A percentile compares a stretch with the other conserved stretches of the same genome.
Conservation (phyloP, 306 rosid genomes). For the Vigna angularis region DNA sequence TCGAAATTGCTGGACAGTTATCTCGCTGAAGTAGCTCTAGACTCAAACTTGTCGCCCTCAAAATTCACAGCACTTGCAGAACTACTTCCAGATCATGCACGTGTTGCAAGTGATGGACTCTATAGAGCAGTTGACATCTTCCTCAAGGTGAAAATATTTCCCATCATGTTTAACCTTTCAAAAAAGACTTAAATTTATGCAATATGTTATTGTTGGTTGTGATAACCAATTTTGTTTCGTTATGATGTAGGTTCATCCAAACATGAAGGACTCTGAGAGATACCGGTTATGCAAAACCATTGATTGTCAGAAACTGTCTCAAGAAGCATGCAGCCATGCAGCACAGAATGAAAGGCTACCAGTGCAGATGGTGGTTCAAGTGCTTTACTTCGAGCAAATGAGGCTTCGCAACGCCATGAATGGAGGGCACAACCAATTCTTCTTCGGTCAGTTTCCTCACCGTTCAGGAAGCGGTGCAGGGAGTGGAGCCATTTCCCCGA, state of each 20-base stretch:
- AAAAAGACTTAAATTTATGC: not conserved
- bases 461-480: slow-evolving; percentile 98
- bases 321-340: slow-evolving; percentile 99
- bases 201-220: not conserved
- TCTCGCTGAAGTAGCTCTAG: slow-evolving; percentile 91
- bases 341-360: slow-evolving; percentile 97
- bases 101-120: slow-evolving; percentile 82
- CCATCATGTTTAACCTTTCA: not conserved
- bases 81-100: slow-evolving; percentile 94
- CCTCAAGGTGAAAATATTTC: slow-evolving; percentile 73
- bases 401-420: slow-evolving; percentile 93
- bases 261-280: slow-evolving; percentile 84
- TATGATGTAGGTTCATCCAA: slow-evolving; percentile 78
- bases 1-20: slow-evolving; percentile 86
- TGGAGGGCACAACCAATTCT: slow-evolving; percentile 84
- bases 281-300: slow-evolving; percentile 92
- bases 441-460: slow-evolving; percentile 89
- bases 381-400: slow-evolving; percentile 95
- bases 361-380: slow-evolving; percentile 95
- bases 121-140: slow-evolving; percentile 92
- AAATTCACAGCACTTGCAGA: slow-evolving; percentile 87
- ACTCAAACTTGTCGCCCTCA: slow-evolving; percentile 75
- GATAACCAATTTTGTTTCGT: not conserved
- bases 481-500: slow-evolving; percentile 95
- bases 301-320: slow-evolving; percentile 87